Evolutionary conservation across 208 protist species (phyloP), one percentile per base, ranked within the genome.

Genomic region (Trypanosomatidae sp.): DNA sequence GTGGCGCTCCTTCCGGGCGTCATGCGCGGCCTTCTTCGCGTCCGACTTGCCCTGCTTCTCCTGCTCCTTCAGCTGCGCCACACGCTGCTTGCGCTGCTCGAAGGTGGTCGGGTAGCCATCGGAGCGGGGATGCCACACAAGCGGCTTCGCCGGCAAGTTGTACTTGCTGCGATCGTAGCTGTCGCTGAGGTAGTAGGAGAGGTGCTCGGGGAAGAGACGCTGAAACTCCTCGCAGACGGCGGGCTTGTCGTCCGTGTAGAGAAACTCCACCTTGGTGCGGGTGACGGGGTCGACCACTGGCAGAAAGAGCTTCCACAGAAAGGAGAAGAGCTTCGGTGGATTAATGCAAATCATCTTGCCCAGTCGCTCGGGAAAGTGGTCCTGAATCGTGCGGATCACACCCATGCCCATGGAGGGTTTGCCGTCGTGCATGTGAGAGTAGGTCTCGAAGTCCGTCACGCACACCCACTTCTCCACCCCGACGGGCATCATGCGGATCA

Each of bases 391-490:
- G 13, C 80, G 62, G 49, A 94, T 91, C 2, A 95, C 87, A 33
- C 71, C 62, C 13, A 86, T 36, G 12, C 82, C 89, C 79, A 93
- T 88, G 30, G 81, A 88, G n/a, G 87, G 82, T 55, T 85, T 92
- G 56, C 87, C 78, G 60, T 95, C 91, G 47, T 75, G 69, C 12
- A 93, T 19, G 76, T 95, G 87, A 28, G 89, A 94, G 81, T 92
- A 95, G 7, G 85, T 91, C 41, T 90, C 89, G 74, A 95, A 95
- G 75, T 95, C 91, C 10, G 91, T 95, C 59, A 95, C 60, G 62
- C 85, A 94, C 1, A 94, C 87, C 89, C 88, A 94, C 91, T 93
- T 78, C 76, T 92, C 88, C 13, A 95, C 89, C 0, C 91, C 91
- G n/a, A 85, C 85, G 4, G 91, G 91, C 91, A 95, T 95, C 76